phyloP scores from a whole-genome alignment of 257 asterid species.

The Eustoma russellianum region DNA sequence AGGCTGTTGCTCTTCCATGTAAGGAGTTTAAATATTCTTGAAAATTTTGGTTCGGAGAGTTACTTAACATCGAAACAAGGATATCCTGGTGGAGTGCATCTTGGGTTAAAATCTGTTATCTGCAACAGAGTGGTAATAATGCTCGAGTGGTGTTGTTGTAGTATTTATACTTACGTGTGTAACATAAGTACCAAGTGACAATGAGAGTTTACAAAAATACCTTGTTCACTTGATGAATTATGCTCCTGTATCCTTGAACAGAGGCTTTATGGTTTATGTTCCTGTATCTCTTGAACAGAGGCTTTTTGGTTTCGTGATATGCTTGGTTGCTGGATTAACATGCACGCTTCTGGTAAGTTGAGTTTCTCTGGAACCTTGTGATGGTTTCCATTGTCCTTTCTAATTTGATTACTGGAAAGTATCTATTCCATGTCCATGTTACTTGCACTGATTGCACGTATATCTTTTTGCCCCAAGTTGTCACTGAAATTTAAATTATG shows the following conservation, averaged over 20 bases:
- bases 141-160: neutral
- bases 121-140: too few relatives aligned
- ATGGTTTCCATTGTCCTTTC: neutral
- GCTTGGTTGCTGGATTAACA: conserved; percentile 82
- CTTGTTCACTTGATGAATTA: conserved; percentile 4
- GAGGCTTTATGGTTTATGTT: conserved; percentile 71
- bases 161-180: neutral
- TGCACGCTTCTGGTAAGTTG: conserved; percentile 83
- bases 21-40: neutral
- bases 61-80: too few relatives aligned
- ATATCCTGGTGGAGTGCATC: too few relatives aligned
- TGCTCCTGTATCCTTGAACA: conserved; percentile 22
- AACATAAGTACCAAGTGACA: neutral
- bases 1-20: too few relatives aligned
- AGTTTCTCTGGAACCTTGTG: neutral
- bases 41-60: neutral
- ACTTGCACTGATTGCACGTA: neutral
- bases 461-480: neutral
- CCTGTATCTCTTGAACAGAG: conserved; percentile 43
- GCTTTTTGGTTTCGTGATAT: conserved; percentile 75
- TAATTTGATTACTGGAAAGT: neutral
- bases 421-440: neutral
- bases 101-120: too few relatives aligned
- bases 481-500: neutral
- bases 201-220: conserved; percentile 5